A percentile compares a stretch with the other conserved stretches of the same genome.
Conservation (phyloP, 2,329 filamentous ascomycete genomes). For the Exophiala phaeomuriformis region DNA sequence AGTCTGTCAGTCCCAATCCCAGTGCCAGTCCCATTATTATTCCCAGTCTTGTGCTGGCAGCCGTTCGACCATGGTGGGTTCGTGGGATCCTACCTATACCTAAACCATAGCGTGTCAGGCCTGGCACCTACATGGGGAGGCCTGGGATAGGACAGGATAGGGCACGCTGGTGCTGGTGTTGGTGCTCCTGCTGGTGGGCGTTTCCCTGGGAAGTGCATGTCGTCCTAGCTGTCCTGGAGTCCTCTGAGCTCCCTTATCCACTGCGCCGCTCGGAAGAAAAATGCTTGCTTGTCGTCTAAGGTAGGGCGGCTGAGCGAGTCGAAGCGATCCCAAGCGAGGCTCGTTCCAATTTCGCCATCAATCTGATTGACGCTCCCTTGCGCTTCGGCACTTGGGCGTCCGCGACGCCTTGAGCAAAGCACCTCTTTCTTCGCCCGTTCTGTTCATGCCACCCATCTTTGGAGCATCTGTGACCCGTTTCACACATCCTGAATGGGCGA, state of each 20-base stretch:
- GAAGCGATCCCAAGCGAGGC: conserved; percentile 26
- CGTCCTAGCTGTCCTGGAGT: background rate
- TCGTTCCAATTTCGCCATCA: conserved; percentile 26
- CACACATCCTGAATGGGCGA: conserved; percentile 20
- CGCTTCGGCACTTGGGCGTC: conserved; percentile 25
- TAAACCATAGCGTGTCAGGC: too few species aligned
- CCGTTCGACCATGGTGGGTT: too few species aligned
- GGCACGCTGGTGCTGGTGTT: background rate
- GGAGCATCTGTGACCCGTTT: conserved; percentile 14
- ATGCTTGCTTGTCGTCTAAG: conserved; percentile 18
- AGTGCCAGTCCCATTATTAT: too few species aligned
- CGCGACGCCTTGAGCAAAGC: conserved; percentile 20
- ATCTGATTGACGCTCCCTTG: conserved; percentile 20
- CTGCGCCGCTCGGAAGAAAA: conserved; percentile 4
- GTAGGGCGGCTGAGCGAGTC: conserved; percentile 23
- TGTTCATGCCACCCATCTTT: background rate
- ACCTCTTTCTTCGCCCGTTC: background rate
- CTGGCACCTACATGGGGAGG: too few species aligned
- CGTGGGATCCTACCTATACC: too few species aligned
- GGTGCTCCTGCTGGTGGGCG: background rate
- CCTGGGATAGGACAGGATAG: too few species aligned
- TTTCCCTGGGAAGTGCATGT: background rate
- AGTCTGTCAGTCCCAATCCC: too few species aligned
- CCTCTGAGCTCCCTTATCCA: background rate
- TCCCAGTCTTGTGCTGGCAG: too few species aligned